Base-by-base conservation (phyloP, 306 rosid species). In the Fragaria nilgerrensis region DNA sequence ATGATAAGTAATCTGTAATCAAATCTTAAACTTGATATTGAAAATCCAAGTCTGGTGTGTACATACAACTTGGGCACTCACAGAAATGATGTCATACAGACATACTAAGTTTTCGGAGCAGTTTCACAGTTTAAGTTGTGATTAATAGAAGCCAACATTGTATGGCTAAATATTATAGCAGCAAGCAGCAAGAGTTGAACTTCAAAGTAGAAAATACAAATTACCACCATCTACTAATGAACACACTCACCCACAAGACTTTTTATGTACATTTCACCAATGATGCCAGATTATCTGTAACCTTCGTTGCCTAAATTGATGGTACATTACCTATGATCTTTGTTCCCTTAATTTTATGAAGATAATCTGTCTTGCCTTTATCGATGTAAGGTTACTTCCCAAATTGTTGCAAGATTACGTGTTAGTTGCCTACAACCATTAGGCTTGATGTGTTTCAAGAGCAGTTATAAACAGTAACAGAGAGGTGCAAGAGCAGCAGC, bases 1-100 rank as follows among this genome's bases (percentile, higher is more conserved):
- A 76, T 56, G 58, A 62, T 20, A 66, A 73, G 29, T 78, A 45
- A 77, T 82, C 48, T 6, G 23, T 78, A 79, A 81, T 41, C 9
- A 16, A 11, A 36, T 52, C 22, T 37, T 64, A 27, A 15, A 58
- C 44, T 74, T 36, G 5, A 55, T n/a, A n/a, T 20, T 55, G 62
- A 20, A 19, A 55, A 55, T 55, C 62, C 62, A 55, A 29, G 14
- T 55, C 62, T n/a, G 27, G 14, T 59, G 47, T 65, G 66, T 41
- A 25, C 53, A 74, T 50, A 73, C 22, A 7, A 15, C 52, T 69
- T 27, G 14, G 36, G 17, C 34, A 74, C 8, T 29, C 8, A 5
- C 29, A 32, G 32, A 34, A 39, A 62, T 0, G 34, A 25, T 59
- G 65, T 19, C 27, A 55, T n/a, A 47, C 50, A 47, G 62, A 39